These are phyloP conservation scores for Haplosporangium sp. DNA, from an alignment of 371 early-diverging fungal genomes.

Conservation along the genomic window DNA sequence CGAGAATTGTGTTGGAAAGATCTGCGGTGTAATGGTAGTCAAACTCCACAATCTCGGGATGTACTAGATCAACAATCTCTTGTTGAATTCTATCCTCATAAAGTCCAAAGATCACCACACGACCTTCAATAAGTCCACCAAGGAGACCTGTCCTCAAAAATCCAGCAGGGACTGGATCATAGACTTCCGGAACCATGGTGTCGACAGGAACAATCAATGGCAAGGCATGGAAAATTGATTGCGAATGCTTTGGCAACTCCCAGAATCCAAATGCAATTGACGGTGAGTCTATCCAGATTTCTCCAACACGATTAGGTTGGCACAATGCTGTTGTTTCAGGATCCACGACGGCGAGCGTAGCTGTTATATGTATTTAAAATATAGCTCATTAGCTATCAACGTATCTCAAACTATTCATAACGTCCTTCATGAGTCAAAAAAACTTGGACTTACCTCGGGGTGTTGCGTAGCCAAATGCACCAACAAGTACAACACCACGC, in stretches of 20 bases:
- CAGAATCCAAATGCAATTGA: conserved; percentile 85
- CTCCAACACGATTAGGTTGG: conserved; percentile 82
- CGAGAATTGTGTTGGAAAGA: conserved; percentile 65
- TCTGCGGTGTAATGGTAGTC: conserved; percentile 67
- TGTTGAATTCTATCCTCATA: conserved; percentile 83
- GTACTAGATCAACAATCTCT: conserved; percentile 57
- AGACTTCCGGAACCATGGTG: conserved; percentile 61
- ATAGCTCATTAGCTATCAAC: too few species aligned
- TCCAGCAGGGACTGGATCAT: conserved; percentile 57
- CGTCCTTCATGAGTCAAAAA: background rate
- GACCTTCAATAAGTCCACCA: conserved; percentile 81
- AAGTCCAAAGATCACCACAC: conserved; percentile 77
- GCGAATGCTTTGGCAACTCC: conserved; percentile 79
- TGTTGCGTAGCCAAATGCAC: conserved; percentile 73
- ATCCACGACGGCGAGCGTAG: conserved; percentile 84
- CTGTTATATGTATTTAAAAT: conserved; percentile 16
- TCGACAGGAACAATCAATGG: conserved; percentile 67
- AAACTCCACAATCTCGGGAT: conserved; percentile 60
- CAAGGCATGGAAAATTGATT: conserved; percentile 78
- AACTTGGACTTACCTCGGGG: conserved; percentile 62
- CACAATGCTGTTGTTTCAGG: conserved; percentile 83
- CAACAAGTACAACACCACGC: conserved; percentile 54
- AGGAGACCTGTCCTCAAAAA: conserved; percentile 85
- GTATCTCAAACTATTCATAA: too few species aligned
- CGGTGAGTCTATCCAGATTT: conserved; percentile 86